A percentile compares a stretch with the other conserved stretches of the same genome.
These are phyloP conservation scores for Phytophthora pseudosyringae DNA, from an alignment of 352 stramenopile species.

Conservation along the genomic window DNA sequence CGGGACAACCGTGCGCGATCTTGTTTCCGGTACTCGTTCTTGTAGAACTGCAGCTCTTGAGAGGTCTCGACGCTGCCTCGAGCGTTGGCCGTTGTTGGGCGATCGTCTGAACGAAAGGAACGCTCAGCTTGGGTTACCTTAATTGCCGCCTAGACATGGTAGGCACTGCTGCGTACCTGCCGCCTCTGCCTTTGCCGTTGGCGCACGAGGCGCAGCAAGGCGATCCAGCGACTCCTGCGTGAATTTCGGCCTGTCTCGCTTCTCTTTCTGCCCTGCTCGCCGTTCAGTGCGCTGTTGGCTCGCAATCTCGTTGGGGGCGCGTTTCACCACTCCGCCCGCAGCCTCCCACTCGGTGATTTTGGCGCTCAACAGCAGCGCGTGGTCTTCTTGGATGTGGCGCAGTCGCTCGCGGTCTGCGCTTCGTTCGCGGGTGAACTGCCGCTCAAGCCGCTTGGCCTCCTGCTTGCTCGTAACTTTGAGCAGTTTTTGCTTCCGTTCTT, in stretches of 20 bases:
- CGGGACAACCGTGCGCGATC: constrained; percentile 44
- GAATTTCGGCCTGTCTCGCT: constrained; percentile 32
- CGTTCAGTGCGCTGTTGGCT: background rate
- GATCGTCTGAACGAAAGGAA: constrained; percentile 11
- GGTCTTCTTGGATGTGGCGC: constrained; percentile 68
- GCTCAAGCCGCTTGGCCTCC: constrained; percentile 56
- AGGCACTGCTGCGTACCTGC: constrained; percentile 10
- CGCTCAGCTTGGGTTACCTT: background rate
- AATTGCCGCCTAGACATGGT: no score
- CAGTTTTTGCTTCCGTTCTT: constrained; percentile 54
- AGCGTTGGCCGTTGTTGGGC: constrained; percentile 11
- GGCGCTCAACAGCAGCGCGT: constrained; percentile 51
- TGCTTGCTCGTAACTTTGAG: constrained; percentile 42
- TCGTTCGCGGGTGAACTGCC: constrained; percentile 60
- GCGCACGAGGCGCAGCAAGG: constrained; percentile 41
- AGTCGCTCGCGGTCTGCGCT: constrained; percentile 54
- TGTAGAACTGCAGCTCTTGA: constrained; percentile 58
- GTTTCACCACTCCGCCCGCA: constrained; percentile 26
- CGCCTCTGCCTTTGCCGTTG: constrained; percentile 20
- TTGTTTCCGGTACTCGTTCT: constrained; percentile 55
- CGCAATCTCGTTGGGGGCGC: constrained; percentile 3
- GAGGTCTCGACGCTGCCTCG: constrained; percentile 37
- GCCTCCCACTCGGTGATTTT: constrained; percentile 66
- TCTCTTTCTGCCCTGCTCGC: constrained; percentile 23
- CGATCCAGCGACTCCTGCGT: constrained; percentile 55